Conservation (phyloP, 345 rosid genomes). For the Dimocarpus longan region DNA sequence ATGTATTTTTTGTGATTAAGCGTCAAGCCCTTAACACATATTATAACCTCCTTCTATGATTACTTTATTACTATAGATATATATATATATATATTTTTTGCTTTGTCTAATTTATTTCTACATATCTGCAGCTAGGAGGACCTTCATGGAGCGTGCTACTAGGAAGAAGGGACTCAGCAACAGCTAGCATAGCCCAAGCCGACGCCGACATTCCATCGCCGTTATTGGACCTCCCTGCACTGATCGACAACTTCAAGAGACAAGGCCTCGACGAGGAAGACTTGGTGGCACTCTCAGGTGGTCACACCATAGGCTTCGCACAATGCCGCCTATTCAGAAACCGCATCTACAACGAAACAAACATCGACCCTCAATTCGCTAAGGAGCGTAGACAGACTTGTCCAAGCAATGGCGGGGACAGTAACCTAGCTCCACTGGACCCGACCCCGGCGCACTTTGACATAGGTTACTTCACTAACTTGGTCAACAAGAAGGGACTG, state of each 20-base stretch:
- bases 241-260: constrained; percentile 38
- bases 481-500: constrained; percentile 42
- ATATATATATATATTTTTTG: too few species aligned
- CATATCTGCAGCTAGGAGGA: constrained; percentile 47
- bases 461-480: constrained; percentile 32
- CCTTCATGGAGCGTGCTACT: constrained; percentile 43
- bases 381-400: constrained; percentile 29
- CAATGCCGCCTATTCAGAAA: constrained; percentile 32
- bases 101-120: too few species aligned
- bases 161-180: constrained; percentile 49
- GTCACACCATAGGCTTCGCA: constrained; percentile 53
- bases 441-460: constrained; percentile 39
- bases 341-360: constrained; percentile 40
- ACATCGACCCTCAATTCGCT: constrained; percentile 42
- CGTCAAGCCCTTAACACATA: too few species aligned
- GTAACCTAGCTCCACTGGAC: constrained; percentile 40
- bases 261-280: constrained; percentile 47
- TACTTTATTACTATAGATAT: too few species aligned
- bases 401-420: constrained; percentile 30
- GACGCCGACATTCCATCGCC: constrained; percentile 38
- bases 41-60: too few species aligned
- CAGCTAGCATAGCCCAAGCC: constrained; percentile 32
- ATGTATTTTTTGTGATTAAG: too few species aligned
- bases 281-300: constrained; percentile 56
- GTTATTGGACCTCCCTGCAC: constrained; percentile 36